phyloP scores from a whole-genome alignment of 2,329 filamentous ascomycete genomes.

The Rutstroemia sp. region DNA sequence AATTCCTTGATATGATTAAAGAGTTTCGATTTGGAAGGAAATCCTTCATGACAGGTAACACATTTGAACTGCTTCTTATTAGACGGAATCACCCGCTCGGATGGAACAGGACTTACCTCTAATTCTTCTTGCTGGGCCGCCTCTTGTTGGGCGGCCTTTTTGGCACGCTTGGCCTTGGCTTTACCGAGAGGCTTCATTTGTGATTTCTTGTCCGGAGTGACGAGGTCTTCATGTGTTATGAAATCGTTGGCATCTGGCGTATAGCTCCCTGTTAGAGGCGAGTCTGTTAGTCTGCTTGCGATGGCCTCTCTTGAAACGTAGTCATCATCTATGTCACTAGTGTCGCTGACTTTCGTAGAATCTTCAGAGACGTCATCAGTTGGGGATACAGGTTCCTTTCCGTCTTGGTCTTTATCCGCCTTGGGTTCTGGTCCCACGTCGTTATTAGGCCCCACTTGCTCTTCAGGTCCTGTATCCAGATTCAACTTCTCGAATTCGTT shows the following conservation, averaged over 20 bases:
- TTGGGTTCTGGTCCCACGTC: background rate
- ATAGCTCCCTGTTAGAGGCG: background rate
- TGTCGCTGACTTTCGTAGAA: background rate
- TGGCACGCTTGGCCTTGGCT: conserved; percentile 45
- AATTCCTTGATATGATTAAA: conserved; percentile 55
- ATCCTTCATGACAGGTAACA: conserved; percentile 46
- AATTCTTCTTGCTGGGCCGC: conserved; percentile 8
- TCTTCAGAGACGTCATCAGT: background rate
- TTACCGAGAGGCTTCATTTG: conserved; percentile 37
- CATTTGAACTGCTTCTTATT: conserved; percentile 39
- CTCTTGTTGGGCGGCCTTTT: conserved; percentile 28
- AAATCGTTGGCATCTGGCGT: background rate
- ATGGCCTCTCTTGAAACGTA: background rate
- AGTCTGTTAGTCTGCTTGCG: background rate
- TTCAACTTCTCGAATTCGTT: conserved; percentile 18
- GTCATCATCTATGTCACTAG: conserved; percentile 5
- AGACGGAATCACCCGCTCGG: conserved; percentile 1
- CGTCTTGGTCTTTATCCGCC: background rate
- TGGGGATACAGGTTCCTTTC: no score
- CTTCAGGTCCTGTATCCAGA: conserved; percentile 1
- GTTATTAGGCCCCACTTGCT: background rate
- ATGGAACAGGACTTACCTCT: conserved; percentile 11
- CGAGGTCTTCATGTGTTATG: background rate
- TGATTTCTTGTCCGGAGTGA: background rate
- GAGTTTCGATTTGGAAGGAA: conserved; percentile 53